A percentile compares a stretch with the other conserved stretches of the same genome.
Conservation (phyloP, 805 yeast genomes). For the Candida dendrica region DNA sequence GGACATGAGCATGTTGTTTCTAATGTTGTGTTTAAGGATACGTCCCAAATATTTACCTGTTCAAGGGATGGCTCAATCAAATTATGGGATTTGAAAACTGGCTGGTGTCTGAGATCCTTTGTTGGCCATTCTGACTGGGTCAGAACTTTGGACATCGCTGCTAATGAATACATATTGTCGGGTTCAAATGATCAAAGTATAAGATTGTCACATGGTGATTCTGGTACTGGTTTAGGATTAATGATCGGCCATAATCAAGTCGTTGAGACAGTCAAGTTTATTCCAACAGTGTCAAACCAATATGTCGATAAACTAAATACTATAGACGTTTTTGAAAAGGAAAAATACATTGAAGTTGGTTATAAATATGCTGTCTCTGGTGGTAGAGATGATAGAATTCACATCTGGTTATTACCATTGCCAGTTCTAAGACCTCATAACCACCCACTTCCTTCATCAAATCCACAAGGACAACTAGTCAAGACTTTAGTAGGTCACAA, state of each 20-base stretch:
- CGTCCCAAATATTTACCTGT: conserved; percentile 46
- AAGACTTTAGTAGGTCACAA: conserved; percentile 65
- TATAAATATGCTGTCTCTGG: conserved; percentile 71
- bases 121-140: conserved; percentile 90
- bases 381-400: conserved; percentile 69
- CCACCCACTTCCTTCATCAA: conserved; percentile 48
- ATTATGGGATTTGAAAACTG: conserved; percentile 61
- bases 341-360: conserved; percentile 34
- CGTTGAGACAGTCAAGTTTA: conserved; percentile 62
- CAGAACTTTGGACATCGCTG: conserved; percentile 47
- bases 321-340: conserved; percentile 18
- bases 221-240: conserved; percentile 61
- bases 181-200: conserved; percentile 77
- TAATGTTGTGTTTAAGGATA: conserved; percentile 45
- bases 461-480: conserved; percentile 55
- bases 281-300: conserved; percentile 46
- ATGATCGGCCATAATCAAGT: conserved; percentile 80
- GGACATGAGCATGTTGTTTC: conserved; percentile 91
- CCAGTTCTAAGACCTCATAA: conserved; percentile 52
- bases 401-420: conserved; percentile 71
- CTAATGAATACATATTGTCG: conserved; percentile 55
- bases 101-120: conserved; percentile 60
- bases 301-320: conserved; percentile 37
- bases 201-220: conserved; percentile 55
- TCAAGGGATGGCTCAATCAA: conserved; percentile 58